Conservation (phyloP, 1,139 yeast species). For the Debaryomyces robertsiae region DNA sequence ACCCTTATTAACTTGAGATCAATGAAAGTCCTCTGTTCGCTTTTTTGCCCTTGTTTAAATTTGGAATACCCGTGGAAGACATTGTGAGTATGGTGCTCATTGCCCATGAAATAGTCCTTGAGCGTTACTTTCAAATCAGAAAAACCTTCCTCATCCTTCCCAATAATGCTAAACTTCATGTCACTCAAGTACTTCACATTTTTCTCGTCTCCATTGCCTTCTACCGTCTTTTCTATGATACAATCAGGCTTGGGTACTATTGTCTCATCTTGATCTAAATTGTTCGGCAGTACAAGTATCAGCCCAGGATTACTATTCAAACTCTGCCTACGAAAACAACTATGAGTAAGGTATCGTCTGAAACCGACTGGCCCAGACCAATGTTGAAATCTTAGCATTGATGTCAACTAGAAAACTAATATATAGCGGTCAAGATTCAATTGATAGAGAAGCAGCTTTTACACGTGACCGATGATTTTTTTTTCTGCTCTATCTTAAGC, state of each 20-base stretch:
- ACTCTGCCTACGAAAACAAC: neutral
- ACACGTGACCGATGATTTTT: constrained; percentile 7
- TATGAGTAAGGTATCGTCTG: neutral
- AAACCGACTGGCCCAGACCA: neutral
- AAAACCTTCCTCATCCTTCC: constrained; percentile 26
- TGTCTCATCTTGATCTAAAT: constrained; percentile 3
- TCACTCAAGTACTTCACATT: constrained; percentile 2
- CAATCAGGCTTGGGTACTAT: constrained; percentile 7
- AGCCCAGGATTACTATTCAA: neutral
- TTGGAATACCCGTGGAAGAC: constrained; percentile 34
- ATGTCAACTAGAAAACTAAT: neutral
- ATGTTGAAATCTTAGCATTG: constrained; percentile 1
- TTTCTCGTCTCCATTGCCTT: neutral
- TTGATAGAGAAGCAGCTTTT: too few relatives aligned
- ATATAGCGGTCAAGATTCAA: too few relatives aligned
- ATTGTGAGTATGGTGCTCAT: constrained; percentile 45
- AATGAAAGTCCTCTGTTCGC: constrained; percentile 45
- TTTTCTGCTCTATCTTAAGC: constrained; percentile 7
- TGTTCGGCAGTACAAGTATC: constrained; percentile 1
- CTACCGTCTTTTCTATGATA: constrained; percentile 2
- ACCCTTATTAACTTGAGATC: constrained; percentile 71
- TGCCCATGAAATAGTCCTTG: constrained; percentile 46
- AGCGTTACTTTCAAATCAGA: constrained; percentile 27
- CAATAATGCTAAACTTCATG: constrained; percentile 23
- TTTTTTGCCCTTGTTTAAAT: constrained; percentile 34